These are phyloP conservation scores for Cryptosporidium ubiquitum DNA, from an alignment of 169 alveolate species.

Conservation along the genomic window DNA sequence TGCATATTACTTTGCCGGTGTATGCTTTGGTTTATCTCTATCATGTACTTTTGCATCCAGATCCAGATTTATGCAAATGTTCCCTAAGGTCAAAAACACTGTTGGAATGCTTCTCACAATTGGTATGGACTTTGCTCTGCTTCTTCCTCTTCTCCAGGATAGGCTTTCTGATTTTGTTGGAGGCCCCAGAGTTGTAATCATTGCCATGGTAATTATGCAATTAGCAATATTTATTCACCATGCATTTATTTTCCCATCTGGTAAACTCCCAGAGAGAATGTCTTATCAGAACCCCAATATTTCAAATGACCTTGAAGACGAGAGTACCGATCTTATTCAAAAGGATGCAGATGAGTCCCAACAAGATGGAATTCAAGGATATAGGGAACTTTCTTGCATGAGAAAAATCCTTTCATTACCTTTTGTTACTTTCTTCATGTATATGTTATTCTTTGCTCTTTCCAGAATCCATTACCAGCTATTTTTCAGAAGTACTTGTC, in stretches of 20 bases:
- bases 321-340: background rate
- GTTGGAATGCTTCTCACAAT: constrained; percentile 64
- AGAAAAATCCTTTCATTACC: constrained; percentile 44
- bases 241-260: constrained; percentile 38
- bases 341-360: background rate
- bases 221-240: constrained; percentile 17
- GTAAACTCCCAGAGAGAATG: constrained; percentile 47
- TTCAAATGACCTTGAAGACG: background rate
- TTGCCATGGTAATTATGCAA: constrained; percentile 24
- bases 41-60: constrained; percentile 68
- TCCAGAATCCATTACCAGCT: constrained; percentile 66
- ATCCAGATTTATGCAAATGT: constrained; percentile 73
- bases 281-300: background rate
- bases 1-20: constrained; percentile 54
- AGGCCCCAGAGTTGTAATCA: constrained; percentile 18
- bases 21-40: constrained; percentile 28
- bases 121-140: constrained; percentile 67
- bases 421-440: constrained; percentile 42
- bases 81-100: constrained; percentile 62
- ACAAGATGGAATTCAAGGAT: constrained; percentile 30
- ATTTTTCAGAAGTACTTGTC: constrained; percentile 61
- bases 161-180: constrained; percentile 19
- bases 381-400: constrained; percentile 29
- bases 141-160: constrained; percentile 39
- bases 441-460: constrained; percentile 50